A percentile compares a stretch with the other conserved stretches of the same genome.
These are phyloP conservation scores for Cucumis variabilis DNA, from an alignment of 331 rosid genomes.

Conservation along the genomic window DNA sequence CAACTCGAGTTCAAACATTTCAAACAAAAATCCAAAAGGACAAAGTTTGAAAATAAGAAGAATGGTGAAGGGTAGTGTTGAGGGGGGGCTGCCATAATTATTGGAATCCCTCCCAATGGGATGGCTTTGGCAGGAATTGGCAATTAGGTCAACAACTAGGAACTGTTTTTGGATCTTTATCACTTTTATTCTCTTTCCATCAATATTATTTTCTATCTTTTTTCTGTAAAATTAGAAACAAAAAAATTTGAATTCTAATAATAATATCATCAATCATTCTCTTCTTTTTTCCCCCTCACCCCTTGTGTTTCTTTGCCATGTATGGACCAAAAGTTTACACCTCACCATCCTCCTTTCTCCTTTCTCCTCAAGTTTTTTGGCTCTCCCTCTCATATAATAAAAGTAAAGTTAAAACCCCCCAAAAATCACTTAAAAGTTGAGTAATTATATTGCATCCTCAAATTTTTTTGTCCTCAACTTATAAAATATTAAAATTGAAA, in stretches of 20 bases:
- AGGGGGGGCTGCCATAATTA: constrained; percentile 14
- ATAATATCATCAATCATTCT: constrained; percentile 20
- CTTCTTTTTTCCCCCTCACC: neutral
- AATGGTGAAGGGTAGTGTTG: neutral
- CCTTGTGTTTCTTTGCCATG: neutral
- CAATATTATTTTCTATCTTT: neutral
- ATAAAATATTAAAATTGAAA: too few species aligned
- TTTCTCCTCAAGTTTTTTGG: constrained; percentile 24
- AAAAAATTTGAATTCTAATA: neutral
- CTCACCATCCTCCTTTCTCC: constrained; percentile 8
- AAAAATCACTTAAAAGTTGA: too few species aligned
- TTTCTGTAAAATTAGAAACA: neutral
- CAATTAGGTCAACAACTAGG: constrained; percentile 29
- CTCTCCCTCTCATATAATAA: neutral
- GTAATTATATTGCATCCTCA: too few species aligned
- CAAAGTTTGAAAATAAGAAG: neutral
- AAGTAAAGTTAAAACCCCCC: too few species aligned
- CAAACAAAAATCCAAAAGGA: neutral
- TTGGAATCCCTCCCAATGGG: constrained; percentile 28
- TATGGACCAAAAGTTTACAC: constrained; percentile 25
- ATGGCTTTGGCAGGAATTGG: constrained; percentile 30
- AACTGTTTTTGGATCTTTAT: constrained; percentile 23
- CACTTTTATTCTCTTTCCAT: constrained; percentile 17
- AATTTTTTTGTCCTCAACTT: too few species aligned
- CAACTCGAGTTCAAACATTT: too few species aligned